A percentile compares a stretch with the other conserved stretches of the same genome.
These are phyloP conservation scores for Gloeostereum incarnatum DNA, from an alignment of 768 basidiomycete genomes.

Conservation along the genomic window DNA sequence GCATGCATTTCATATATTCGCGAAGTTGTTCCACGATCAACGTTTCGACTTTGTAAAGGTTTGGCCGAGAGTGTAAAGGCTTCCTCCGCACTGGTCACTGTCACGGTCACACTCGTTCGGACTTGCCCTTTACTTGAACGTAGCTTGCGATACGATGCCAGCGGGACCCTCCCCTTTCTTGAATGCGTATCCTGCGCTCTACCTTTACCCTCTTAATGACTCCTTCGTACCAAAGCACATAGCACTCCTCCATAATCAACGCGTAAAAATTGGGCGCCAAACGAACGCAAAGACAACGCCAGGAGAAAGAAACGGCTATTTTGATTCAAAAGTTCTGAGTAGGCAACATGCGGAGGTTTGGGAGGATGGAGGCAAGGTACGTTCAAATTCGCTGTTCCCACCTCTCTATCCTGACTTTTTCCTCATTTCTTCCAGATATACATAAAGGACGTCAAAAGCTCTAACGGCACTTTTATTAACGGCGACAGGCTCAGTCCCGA, in stretches of 20 bases:
- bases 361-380: conserved; percentile 84
- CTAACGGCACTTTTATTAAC: conserved; percentile 98
- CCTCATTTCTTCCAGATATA: conserved; percentile 55
- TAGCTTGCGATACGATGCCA: too few relatives aligned
- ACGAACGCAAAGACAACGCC: conserved; percentile 95
- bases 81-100: too few relatives aligned
- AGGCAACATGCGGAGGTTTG: conserved; percentile 98
- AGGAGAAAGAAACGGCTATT: conserved; percentile 89
- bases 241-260: conserved; percentile 55
- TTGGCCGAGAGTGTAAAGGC: too few relatives aligned
- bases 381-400: conserved; percentile 10
- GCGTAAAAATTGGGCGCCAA: conserved; percentile 89
- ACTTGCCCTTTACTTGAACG: too few relatives aligned
- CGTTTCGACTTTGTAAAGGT: too few relatives aligned
- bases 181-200: conserved; percentile 32
- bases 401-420: conserved; percentile 9
- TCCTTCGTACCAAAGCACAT: conserved; percentile 95
- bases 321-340: conserved; percentile 91
- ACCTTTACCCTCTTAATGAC: conserved; percentile 89
- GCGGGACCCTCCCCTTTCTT: conserved; percentile 10
- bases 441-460: conserved; percentile 98
- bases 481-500: conserved; percentile 87
- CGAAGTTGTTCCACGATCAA: too few relatives aligned
- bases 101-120: too few relatives aligned
- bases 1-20: too few relatives aligned